Conservation (phyloP, 352 stramenopile species). For the Globisporangium carolinianum region DNA sequence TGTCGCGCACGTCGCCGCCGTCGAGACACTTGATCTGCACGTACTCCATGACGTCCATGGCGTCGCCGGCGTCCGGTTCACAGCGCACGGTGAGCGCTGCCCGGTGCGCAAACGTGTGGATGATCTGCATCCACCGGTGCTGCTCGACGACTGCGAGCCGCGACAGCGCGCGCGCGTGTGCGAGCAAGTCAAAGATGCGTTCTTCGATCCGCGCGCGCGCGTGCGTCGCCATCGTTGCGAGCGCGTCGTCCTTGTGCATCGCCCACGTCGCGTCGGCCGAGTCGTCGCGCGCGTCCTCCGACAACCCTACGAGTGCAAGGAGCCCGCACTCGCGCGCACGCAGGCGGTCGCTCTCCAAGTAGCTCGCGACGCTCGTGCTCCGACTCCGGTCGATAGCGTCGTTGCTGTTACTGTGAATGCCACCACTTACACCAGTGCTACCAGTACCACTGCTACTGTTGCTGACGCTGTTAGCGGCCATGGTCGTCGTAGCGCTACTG, state of each 20-base stretch:
- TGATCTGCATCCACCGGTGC: slow-evolving; percentile 78
- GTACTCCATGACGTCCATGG: slow-evolving; percentile 84
- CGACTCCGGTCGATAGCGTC: not conserved
- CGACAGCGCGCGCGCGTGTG: slow-evolving; percentile 41
- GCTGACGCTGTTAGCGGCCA: not conserved
- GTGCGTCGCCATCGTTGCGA: slow-evolving; percentile 59
- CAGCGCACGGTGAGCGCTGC: slow-evolving; percentile 62
- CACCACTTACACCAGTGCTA: not conserved
- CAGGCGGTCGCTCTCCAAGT: slow-evolving; percentile 22
- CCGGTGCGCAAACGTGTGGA: slow-evolving; percentile 59
- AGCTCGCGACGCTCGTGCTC: slow-evolving; percentile 13
- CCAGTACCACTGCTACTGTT: not conserved
- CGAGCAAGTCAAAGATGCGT: slow-evolving; percentile 62
- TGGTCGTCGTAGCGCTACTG: not conserved
- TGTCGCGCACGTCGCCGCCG: slow-evolving; percentile 66
- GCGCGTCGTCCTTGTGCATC: slow-evolving; percentile 29
- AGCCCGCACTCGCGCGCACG: slow-evolving; percentile 42
- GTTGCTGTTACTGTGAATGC: not conserved
- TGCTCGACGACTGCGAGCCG: slow-evolving; percentile 63
- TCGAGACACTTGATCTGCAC: slow-evolving; percentile 77
- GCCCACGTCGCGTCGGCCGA: slow-evolving; percentile 34
- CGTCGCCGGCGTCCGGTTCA: slow-evolving; percentile 60
- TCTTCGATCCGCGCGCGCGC: slow-evolving; percentile 62
- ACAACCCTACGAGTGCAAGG: slow-evolving; percentile 50
- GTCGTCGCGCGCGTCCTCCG: slow-evolving; percentile 56